Evolutionary conservation across 768 basidiomycete genomes (phyloP).

Genomic region (Hortiboletus flavorubellus): DNA sequence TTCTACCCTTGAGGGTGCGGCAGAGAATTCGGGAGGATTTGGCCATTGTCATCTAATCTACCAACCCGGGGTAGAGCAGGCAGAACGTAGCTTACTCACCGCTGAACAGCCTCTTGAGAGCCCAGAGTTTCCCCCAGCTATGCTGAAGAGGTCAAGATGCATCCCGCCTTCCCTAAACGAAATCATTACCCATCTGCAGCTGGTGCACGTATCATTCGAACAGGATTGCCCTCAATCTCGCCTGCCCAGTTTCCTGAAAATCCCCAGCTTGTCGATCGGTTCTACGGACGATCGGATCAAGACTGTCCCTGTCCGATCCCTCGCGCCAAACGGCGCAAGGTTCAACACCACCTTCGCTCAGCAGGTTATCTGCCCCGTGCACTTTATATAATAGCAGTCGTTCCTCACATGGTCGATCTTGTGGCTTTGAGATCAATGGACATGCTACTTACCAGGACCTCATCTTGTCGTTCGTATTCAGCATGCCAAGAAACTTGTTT

Average conservation of each 20-base stretch:
- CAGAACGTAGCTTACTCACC: constrained; percentile 52
- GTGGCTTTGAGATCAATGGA: constrained; percentile 42
- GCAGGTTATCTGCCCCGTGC: constrained; percentile 30
- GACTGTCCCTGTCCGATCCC: constrained; percentile 37
- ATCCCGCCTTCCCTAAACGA: constrained; percentile 70
- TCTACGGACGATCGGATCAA: constrained; percentile 22
- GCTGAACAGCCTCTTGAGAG: constrained; percentile 19
- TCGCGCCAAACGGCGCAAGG: constrained; percentile 11
- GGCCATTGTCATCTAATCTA: not conserved
- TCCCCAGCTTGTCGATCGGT: constrained; percentile 8
- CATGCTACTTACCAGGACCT: not conserved
- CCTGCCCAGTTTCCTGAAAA: constrained; percentile 34
- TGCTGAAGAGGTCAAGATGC: constrained; percentile 15
- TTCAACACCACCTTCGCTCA: constrained; percentile 2
- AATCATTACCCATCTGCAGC: constrained; percentile 60
- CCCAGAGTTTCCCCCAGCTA: constrained; percentile 3
- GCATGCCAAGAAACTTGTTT: not conserved
- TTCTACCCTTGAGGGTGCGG: constrained; percentile 51
- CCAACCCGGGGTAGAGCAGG: constrained; percentile 45
- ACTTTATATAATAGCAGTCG: constrained; percentile 37
- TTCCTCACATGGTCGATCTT: constrained; percentile 42
- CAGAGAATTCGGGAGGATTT: constrained; percentile 10
- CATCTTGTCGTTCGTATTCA: not conserved
- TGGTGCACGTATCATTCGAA: constrained; percentile 16
- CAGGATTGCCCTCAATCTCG: constrained; percentile 22